Conservation (phyloP, 176 grass and related monocot genomes). For the Bolboschoenus planiculmis region DNA sequence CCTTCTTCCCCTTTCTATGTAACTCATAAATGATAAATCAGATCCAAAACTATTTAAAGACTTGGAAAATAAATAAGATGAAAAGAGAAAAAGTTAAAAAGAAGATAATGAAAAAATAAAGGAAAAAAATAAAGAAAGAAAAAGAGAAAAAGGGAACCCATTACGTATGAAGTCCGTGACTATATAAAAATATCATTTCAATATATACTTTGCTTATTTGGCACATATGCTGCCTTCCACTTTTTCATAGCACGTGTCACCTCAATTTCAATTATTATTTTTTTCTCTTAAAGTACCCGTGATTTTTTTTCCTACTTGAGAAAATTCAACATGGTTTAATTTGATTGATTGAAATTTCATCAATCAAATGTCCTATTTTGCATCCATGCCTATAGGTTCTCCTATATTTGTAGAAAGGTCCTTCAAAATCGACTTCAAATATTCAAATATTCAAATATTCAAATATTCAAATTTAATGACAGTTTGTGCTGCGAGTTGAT, state of each 20-base stretch:
- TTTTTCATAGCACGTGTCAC: not conserved
- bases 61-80: not conserved
- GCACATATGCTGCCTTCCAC: not conserved
- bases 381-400: not conserved
- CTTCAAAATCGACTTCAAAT: too few relatives aligned
- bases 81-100: not conserved
- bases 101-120: not conserved
- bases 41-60: not conserved
- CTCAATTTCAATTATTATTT: not conserved
- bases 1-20: not conserved
- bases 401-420: not conserved
- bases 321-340: not conserved
- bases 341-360: not conserved
- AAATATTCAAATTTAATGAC: too few relatives aligned
- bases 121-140: not conserved
- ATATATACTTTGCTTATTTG: constrained; percentile 22
- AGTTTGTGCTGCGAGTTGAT: too few relatives aligned
- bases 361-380: not conserved
- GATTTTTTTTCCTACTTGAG: not conserved
- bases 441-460: too few relatives aligned
- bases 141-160: not conserved
- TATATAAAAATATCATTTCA: too few relatives aligned
- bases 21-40: not conserved
- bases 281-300: not conserved
- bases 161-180: constrained; percentile 19